Percentiles rank a stretch among this genome's conserved stretches.
Evolutionary conservation across 305 asterid genomes (phyloP).

Genomic region (Lippia alba): DNA sequence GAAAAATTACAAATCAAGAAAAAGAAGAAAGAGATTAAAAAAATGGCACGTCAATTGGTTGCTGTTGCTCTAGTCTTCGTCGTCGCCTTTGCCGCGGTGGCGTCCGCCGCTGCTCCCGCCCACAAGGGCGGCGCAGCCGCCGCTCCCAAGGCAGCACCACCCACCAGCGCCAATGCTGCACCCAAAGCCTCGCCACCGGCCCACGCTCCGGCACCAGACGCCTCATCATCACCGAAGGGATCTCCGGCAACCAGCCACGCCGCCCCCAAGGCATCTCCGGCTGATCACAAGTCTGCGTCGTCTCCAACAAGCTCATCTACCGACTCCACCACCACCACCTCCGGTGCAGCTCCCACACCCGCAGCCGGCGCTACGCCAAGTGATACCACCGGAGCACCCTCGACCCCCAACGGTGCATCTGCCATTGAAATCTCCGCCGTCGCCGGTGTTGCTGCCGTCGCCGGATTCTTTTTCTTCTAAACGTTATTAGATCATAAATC

Average conservation of each 20-base stretch:
- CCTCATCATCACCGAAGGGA: background rate
- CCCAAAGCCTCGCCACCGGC: background rate
- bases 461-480: slow-evolving; percentile 48
- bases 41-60: background rate
- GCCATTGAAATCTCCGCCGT: slow-evolving; percentile 41
- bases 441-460: slow-evolving; percentile 41
- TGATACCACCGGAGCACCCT: slow-evolving; percentile 26
- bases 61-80: background rate
- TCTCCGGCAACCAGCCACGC: background rate
- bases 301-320: too few relatives aligned
- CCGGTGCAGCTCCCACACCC: too few relatives aligned
- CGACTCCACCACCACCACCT: too few relatives aligned
- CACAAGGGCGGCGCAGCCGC: background rate
- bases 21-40: background rate
- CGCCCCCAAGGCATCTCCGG: slow-evolving; percentile 9
- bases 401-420: slow-evolving; percentile 23
- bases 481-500: background rate
- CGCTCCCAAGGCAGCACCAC: background rate
- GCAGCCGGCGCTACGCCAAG: slow-evolving; percentile 14
- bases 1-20: background rate
- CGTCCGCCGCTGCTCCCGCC: background rate
- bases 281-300: too few relatives aligned
- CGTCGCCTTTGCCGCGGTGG: slow-evolving; percentile 19
- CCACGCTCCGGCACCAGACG: background rate
- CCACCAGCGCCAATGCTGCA: background rate